These are phyloP conservation scores for Nectriaceae sp. DNA, from an alignment of 2,329 filamentous ascomycete species.

Conservation along the genomic window DNA sequence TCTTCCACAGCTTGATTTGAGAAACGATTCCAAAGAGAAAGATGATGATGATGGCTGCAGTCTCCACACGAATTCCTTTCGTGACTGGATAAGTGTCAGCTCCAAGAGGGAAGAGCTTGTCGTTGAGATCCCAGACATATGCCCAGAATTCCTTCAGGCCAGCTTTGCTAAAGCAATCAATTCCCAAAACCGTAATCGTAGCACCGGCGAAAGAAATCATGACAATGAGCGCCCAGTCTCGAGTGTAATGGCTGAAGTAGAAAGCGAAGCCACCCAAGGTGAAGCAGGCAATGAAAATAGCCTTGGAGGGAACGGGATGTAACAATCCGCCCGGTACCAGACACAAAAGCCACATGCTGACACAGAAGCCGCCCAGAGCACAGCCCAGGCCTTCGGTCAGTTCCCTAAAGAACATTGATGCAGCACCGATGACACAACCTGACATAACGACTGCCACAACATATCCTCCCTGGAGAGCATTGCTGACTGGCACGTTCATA, in stretches of 20 bases:
- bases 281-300: conserved; percentile 75
- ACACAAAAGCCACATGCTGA: conserved; percentile 89
- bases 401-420: conserved; percentile 79
- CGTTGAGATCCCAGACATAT: conserved; percentile 85
- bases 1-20: conserved; percentile 82
- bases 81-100: conserved; percentile 83
- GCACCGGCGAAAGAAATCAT: conserved; percentile 81
- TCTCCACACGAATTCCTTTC: conserved; percentile 81
- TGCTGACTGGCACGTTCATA: conserved; percentile 74
- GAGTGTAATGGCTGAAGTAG: conserved; percentile 77
- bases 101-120: conserved; percentile 74
- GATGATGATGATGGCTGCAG: conserved; percentile 75
- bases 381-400: conserved; percentile 81
- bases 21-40: conserved; percentile 76
- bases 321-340: conserved; percentile 77
- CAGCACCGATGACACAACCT: conserved; percentile 71
- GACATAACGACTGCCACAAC: conserved; percentile 76
- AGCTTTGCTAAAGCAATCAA: conserved; percentile 88
- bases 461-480: conserved; percentile 82
- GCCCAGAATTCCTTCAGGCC: conserved; percentile 96
- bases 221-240: conserved; percentile 75
- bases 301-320: conserved; percentile 59
- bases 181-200: conserved; percentile 76
- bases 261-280: conserved; percentile 68
- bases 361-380: conserved; percentile 80